Evolutionary conservation across 805 yeast species (phyloP).

Genomic region (Maudiozyma barnettii): DNA sequence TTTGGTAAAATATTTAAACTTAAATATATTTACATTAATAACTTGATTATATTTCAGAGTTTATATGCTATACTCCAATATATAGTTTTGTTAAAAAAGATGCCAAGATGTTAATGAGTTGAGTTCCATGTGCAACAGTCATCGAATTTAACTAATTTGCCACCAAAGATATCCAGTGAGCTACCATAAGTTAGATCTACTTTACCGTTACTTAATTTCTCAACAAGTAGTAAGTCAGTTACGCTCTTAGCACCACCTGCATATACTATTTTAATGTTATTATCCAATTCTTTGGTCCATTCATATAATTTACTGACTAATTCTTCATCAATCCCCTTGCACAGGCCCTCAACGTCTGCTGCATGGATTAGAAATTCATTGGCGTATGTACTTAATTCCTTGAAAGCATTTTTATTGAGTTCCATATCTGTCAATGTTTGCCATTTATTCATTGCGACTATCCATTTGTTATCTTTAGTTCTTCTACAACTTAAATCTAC

Average conservation of each 20-base stretch:
- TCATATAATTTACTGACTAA: conserved; percentile 62
- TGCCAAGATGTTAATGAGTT: conserved; percentile 3
- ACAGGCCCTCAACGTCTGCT: conserved; percentile 96
- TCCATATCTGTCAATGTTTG: conserved; percentile 69
- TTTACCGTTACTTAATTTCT: conserved; percentile 59
- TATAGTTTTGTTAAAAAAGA: no score
- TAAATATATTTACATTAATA: background rate
- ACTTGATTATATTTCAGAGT: background rate
- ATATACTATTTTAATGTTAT: conserved; percentile 67
- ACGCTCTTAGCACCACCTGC: conserved; percentile 92
- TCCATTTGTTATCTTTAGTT: conserved; percentile 42
- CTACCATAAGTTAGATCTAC: conserved; percentile 93
- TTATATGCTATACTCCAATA: no score
- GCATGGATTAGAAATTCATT: conserved; percentile 90
- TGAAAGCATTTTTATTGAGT: conserved; percentile 46
- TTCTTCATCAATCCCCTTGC: conserved; percentile 82
- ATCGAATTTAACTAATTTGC: conserved; percentile 60
- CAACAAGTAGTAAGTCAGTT: conserved; percentile 58
- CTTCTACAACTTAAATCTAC: conserved; percentile 82
- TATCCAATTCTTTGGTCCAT: conserved; percentile 44
- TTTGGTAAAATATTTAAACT: background rate
- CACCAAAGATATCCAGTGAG: conserved; percentile 92
- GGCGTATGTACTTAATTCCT: conserved; percentile 51
- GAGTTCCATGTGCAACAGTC: conserved; percentile 73
- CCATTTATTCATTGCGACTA: conserved; percentile 98